Base-by-base conservation (phyloP, 108 stramenopile species). In the Asterionellopsis glacialis region DNA sequence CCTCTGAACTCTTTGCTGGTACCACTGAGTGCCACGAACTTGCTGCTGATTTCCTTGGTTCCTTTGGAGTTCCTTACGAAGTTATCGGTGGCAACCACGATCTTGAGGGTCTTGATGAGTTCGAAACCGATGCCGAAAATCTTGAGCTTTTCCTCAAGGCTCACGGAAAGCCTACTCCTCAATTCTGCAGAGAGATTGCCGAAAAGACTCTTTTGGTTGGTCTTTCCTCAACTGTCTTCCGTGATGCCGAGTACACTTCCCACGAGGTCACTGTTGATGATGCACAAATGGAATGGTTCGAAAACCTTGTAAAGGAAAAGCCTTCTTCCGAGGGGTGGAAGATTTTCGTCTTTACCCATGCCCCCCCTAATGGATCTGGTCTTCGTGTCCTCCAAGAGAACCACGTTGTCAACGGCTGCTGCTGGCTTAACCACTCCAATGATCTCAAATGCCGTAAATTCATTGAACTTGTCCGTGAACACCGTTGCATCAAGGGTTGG, bases 81-180 rank as follows among this genome's bases (percentile, higher is more conserved):
- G 33, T 57, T 1, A 26, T 61, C 22, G 45, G 45, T 23, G 59
- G 59, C 21, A 57, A 57, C 16, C 56, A 57, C 40, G 56, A 91
- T 65, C 72, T 91, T 15, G 90, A 91, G 80, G 90, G 85, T 21
- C 57, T 91, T 27, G 82, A 80, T 57, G 90, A 91, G 57, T 91
- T 89, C 53, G 61, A 69, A 19, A 91, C 87, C 27, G 90, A 91
- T 64, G 27, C 52, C 28, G 85, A 82, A 66, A 91, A 91, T 45
- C 71, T 91, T 18, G 73, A 76, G 25, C 64, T 79, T 38, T 84
- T 70, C 43, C 61, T 85, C 41, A 27, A 28, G 15, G 64, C 56
- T n/a, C 83, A 84, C 57, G 60, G 53, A 48, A 84, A 87, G 61
- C 67, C 75, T 42, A 76, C 69, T 7, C 82, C 90, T 14, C 56